Evolutionary conservation across 129 eudicot genomes (phyloP).

Genomic region (Arctium minus): DNA sequence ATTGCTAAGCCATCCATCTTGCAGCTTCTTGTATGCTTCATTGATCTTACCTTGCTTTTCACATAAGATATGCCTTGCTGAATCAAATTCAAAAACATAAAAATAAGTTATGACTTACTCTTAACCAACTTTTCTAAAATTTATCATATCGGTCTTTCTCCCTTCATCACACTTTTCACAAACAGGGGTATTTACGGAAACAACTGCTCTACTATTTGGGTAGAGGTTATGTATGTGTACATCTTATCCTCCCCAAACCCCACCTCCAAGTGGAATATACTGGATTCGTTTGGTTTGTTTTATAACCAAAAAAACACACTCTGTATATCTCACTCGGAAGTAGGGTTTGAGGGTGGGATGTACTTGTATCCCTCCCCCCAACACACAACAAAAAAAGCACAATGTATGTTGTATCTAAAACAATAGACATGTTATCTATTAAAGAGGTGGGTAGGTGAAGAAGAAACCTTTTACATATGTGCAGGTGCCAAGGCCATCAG

Average conservation of each 20-base stretch:
- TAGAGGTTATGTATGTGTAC: neutral
- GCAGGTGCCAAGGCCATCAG: slow-evolving; percentile 94
- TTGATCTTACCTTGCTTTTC: slow-evolving; percentile 99
- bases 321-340: neutral
- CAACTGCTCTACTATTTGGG: neutral
- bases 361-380: neutral
- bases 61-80: slow-evolving; percentile 93
- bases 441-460: neutral
- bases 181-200: neutral
- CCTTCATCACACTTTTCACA: neutral
- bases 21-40: slow-evolving; percentile 97
- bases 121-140: neutral
- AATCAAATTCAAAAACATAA: neutral
- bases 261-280: neutral
- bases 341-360: neutral
- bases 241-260: neutral
- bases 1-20: slow-evolving; percentile 96
- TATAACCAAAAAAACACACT: neutral
- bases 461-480: slow-evolving; percentile 87
- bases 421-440: neutral
- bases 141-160: neutral
- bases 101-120: neutral
- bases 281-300: neutral
- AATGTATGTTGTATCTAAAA: neutral
- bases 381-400: neutral